Base-by-base conservation (phyloP, 331 rosid species). In the Malus hybrid region DNA sequence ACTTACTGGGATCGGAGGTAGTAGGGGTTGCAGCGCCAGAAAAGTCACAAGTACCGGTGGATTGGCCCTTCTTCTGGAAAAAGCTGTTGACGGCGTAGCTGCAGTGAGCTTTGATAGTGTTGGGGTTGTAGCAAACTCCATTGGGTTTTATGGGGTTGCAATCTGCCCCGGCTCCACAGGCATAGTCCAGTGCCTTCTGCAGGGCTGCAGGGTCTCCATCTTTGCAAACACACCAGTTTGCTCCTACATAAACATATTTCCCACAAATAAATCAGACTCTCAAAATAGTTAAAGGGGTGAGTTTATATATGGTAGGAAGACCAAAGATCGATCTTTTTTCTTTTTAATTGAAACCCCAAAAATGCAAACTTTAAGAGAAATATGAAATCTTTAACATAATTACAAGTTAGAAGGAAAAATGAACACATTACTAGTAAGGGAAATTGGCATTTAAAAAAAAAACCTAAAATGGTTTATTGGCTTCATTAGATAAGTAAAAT, bases 111-210 rank as follows among this genome's bases (percentile, higher is more conserved):
- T 77, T 88, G 1, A 92, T 87, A 11, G 82, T 75, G 89, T 88
- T 87, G 6, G 97, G 97, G 42, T 83, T 77, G 76, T 62, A 92
- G 67, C 97, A 92, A 15, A 67, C 81, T 1, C 82, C 96, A 16
- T 55, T 74, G 70, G 22, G 74, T 55, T 80, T 88, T 48, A 88
- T 75, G 19, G 97, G 86, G 87, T 75, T 79, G 52, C 97, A 92
- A 65, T 92, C 97, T 65, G 93, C 97, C 5, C 97, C 97, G 18
- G 94, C 91, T 69, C 97, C 97, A 79, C 97, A 92, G 13, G 97
- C 97, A 64, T 84, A 92, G 83, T 92, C 97, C 66, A 92, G 13
- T 0, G 96, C 76, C 68, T 86, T 92, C 79, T 92, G 97, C 8
- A 90, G 77, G 7, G 75, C 33, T 4, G 80, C 8, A 16, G 90